Evolutionary conservation across 495 filamentous ascomycete genomes (phyloP), one percentile per base, ranked within the genome.

Genomic region (Neurospora tetraspora): DNA sequence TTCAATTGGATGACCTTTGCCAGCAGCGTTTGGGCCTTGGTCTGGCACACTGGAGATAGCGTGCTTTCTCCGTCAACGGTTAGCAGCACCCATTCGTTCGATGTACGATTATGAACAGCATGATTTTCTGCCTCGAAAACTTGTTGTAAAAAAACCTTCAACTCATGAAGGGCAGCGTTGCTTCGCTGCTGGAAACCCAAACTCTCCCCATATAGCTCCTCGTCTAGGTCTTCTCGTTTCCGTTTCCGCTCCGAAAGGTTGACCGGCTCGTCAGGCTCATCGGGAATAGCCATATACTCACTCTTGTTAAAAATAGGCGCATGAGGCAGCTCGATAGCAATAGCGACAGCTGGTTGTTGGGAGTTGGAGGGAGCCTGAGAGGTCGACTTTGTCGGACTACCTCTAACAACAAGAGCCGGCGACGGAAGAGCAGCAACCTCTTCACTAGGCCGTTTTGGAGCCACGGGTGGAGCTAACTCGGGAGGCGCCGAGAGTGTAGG

Each of bases 121-220:
- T 89, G 85, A 75, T 94, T 90, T 77, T 97, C 93, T 1, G 92
- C 90, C 73, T 92, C 88, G 77, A 96, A 95, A 27, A 95, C 87
- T 31, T 92, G 87, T 70, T 90, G 85, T 3, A 97, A 80, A 43
- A 92, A 85, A 23, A 89, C 85, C 69, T 89, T 88, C 16, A 97
- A 80, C 42, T 89, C 89, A 61, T 89, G 81, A 68, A 93, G 83
- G 68, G 89, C 89, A 4, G 88, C 85, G 76, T 96, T 91, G 4
- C 93, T 90, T 77, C 94, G 91, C 73, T 94, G 92, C 71, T 92
- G 90, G 77, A 96, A 91, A 77, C 94, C 93, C 65, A 89, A 77
- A 68, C 86, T 85, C 3, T 81, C 80, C 14, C 82, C 83, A 36
- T 89, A 78, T 8, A 80, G 71, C 34, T 86, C 86, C 8, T 84